Percentiles rank a stretch among this genome's conserved stretches.
Conservation (phyloP, 2,329 filamentous ascomycete genomes). For the Sclerotinia sclerotiorum region DNA sequence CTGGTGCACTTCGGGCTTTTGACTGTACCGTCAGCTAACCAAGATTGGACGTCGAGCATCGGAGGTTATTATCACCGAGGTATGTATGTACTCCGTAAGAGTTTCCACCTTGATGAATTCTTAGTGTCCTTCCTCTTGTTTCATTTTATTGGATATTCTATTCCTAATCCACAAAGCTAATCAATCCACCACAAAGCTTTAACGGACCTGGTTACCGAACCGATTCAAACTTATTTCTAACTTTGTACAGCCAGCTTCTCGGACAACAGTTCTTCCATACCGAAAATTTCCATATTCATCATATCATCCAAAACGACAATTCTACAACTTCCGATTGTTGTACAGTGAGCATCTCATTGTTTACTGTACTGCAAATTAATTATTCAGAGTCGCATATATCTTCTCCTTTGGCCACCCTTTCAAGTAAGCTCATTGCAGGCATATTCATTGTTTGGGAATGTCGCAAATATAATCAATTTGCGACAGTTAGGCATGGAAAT, state of each 20-base stretch:
- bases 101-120: not conserved
- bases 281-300: slow-evolving; percentile 23
- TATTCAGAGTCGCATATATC: slow-evolving; percentile 28
- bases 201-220: not conserved
- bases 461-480: slow-evolving; percentile 20
- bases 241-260: slow-evolving; percentile 23
- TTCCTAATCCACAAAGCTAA: not conserved
- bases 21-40: too few relatives aligned
- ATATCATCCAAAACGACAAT: not conserved
- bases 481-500: slow-evolving; percentile 8
- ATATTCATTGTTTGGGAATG: slow-evolving; percentile 28
- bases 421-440: slow-evolving; percentile 35
- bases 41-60: slow-evolving; percentile 5
- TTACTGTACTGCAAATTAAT: slow-evolving; percentile 18
- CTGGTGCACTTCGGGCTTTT: not conserved
- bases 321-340: slow-evolving; percentile 10
- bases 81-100: not conserved
- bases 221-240: slow-evolving; percentile 11
- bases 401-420: slow-evolving; percentile 16
- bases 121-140: not conserved
- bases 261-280: slow-evolving; percentile 25
- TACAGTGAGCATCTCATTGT: slow-evolving; percentile 15
- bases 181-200: not conserved
- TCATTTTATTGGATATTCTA: not conserved
- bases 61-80: slow-evolving; percentile 21